These are phyloP conservation scores for Botryotinia narcissicola DNA, from an alignment of 2,329 filamentous ascomycete genomes.

Conservation along the genomic window DNA sequence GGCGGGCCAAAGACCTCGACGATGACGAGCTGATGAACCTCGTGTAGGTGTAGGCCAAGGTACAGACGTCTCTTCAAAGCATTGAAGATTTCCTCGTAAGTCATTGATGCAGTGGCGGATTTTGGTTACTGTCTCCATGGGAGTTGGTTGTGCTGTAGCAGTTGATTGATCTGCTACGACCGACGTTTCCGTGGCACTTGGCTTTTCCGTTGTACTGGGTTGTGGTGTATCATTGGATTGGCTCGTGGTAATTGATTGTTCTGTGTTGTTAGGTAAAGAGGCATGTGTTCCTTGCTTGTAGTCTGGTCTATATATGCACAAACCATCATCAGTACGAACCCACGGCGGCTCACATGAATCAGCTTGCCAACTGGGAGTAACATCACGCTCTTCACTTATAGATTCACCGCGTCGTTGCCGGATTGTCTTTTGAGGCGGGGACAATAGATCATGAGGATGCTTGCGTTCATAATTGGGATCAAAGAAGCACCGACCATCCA, in stretches of 20 bases:
- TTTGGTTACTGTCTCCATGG: not conserved
- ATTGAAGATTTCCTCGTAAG: not conserved
- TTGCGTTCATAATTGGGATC: not conserved
- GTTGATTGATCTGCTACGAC: not conserved
- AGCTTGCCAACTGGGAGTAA: not conserved
- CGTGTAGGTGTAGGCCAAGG: not conserved
- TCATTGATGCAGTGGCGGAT: not conserved
- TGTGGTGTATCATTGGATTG: not conserved
- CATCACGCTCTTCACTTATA: not conserved
- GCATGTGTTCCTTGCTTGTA: not conserved
- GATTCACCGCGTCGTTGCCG: not conserved
- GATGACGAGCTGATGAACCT: not conserved
- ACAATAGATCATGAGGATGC: not conserved
- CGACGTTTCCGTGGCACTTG: too few species aligned
- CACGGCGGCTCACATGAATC: conserved; percentile 1
- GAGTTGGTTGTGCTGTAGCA: not conserved
- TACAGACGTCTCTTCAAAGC: not conserved
- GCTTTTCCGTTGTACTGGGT: not conserved
- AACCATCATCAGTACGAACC: not conserved
- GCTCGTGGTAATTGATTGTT: not conserved
- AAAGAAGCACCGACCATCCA: not conserved
- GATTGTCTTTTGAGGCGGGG: not conserved
- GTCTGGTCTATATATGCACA: not conserved
- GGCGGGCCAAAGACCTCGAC: conserved; percentile 11
- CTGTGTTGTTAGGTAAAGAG: not conserved